Evolutionary conservation across 805 yeast genomes (phyloP).

Genomic region (Zygosaccharomyces lentus): DNA sequence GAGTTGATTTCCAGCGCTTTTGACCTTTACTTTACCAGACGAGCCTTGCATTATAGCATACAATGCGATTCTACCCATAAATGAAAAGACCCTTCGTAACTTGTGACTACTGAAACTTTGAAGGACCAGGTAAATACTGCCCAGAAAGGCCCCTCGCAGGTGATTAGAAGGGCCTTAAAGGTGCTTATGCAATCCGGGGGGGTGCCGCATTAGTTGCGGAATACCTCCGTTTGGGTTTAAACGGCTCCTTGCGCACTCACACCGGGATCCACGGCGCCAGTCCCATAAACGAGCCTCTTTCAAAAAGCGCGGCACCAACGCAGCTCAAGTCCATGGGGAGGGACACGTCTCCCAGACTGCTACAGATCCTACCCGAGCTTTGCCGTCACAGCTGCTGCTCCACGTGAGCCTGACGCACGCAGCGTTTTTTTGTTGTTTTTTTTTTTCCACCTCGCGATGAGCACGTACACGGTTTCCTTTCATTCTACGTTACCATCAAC

Average conservation of each 20-base stretch:
- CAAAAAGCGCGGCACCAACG: too few relatives aligned
- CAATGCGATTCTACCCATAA: not conserved
- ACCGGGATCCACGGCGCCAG: too few relatives aligned
- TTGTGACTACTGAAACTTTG: not conserved
- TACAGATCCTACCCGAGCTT: not conserved
- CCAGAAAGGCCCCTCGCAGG: not conserved
- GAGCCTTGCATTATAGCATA: not conserved
- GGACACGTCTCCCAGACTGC: too few relatives aligned
- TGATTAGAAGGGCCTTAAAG: too few relatives aligned
- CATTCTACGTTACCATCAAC: not conserved
- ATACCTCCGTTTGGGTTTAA: too few relatives aligned
- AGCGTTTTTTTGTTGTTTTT: not conserved
- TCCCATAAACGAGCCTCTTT: too few relatives aligned
- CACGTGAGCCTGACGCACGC: not conserved
- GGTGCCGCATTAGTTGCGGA: too few relatives aligned
- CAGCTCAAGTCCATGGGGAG: too few relatives aligned
- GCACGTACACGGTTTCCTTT: not conserved
- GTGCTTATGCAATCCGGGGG: too few relatives aligned
- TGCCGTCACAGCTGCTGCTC: not conserved
- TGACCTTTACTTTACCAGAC: not conserved
- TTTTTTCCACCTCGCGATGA: conserved; percentile 5
- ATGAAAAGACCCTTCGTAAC: not conserved
- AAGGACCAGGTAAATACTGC: not conserved
- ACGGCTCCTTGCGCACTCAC: too few relatives aligned
- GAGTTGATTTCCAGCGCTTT: not conserved